Base-by-base conservation (phyloP, 1,139 yeast genomes). In the Meyerozyma carpophila region DNA sequence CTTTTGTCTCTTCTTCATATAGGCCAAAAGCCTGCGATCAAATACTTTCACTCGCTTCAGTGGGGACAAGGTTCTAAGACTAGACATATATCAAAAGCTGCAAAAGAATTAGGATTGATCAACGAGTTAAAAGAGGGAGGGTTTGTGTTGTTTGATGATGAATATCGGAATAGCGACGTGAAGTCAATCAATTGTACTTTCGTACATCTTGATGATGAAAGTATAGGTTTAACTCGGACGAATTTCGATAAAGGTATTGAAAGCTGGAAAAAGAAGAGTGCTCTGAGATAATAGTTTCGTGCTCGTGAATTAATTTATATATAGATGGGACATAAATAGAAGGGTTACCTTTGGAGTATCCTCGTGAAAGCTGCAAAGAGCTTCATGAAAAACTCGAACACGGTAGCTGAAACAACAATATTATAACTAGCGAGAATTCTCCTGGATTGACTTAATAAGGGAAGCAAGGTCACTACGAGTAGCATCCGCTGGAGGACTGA, bases 41-140 rank as follows among this genome's bases (percentile, higher is more conserved):
- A 66, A 11, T 74, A 62, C 46, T 79, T 85, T 48, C 75, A 73
- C 45, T 70, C 72, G 44, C 60, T 77, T 42, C 86, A 81, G 50
- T 84, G 86, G 85, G 89, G 90, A 0, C 73, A 74, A 37, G 82
- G 83, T 3, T 65, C 82, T n/a, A 85, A 85, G 56, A 69, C 69
- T 13, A 68, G 64, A 34, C 94, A 85, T 57, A 79, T 85, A 42
- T 57, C 61, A 27, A 67, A 67, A 41, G 75, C 79, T 0, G 73
- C 75, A 2, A 61, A 68, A 43, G 72, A 66, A 34, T 64, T 79
- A 5, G 54, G 57, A 1, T 43, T 69, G 43, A 56, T 58, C 29
- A 41, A 55, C n/a, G 80, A 75, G n/a, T 64, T 82, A 14, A 63
- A 58, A 3, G 65, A 59, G 41, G 68, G 75, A 1, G 74, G 80